Conservation (phyloP, 2,329 filamentous ascomycete genomes). For the Amauroascus verrucosus region DNA sequence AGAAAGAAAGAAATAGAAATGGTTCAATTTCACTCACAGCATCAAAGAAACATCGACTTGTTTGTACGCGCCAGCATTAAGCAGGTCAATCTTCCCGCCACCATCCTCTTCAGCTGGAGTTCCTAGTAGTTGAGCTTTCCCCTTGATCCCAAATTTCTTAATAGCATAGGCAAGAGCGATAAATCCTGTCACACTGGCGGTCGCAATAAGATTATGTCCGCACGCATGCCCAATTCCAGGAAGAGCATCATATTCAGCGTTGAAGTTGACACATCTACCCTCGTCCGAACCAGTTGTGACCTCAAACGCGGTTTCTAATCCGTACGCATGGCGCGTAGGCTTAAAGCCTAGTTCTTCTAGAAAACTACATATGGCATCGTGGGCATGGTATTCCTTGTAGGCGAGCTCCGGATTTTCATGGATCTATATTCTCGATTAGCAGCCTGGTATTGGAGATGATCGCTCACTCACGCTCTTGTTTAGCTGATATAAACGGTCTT, state of each 20-base stretch:
- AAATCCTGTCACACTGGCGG: conserved; percentile 28
- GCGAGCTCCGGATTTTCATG: conserved; percentile 43
- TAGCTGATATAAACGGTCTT: conserved; percentile 1
- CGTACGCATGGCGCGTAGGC: conserved; percentile 43
- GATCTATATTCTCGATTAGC: conserved; percentile 24
- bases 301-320: conserved; percentile 43
- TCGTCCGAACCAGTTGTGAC: conserved; percentile 4
- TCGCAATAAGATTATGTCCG: conserved; percentile 34
- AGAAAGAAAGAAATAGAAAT: too few species aligned
- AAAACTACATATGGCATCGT: conserved; percentile 40
- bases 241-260: conserved; percentile 37
- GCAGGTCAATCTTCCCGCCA: conserved; percentile 34
- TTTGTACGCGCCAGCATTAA: conserved; percentile 37
- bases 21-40: conserved; percentile 15
- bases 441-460: neutral
- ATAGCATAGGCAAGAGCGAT: conserved; percentile 41
- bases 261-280: conserved; percentile 21
- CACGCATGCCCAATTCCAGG: conserved; percentile 34
- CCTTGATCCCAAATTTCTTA: conserved; percentile 32
- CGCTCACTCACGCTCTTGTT: conserved; percentile 7
- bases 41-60: conserved; percentile 37
- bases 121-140: conserved; percentile 28
- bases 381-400: conserved; percentile 44
- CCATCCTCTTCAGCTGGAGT: conserved; percentile 33
- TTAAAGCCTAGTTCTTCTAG: conserved; percentile 38